A percentile compares a stretch with the other conserved stretches of the same genome.
These are phyloP conservation scores for Colletotrichum sp. DNA, from an alignment of 2,329 filamentous ascomycete genomes.

Conservation along the genomic window DNA sequence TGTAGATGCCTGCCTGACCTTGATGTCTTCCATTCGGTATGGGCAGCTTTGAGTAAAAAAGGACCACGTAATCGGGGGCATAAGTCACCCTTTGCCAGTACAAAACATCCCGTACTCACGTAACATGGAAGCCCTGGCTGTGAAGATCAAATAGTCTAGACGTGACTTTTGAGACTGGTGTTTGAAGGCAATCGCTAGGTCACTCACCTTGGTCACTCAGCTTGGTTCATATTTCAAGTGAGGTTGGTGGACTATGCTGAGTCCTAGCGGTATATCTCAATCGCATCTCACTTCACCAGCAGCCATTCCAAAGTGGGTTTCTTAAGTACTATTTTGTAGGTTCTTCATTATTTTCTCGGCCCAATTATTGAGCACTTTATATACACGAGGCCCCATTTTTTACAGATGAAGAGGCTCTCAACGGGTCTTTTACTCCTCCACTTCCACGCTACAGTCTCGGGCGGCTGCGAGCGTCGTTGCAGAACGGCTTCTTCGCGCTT, in stretches of 20 bases:
- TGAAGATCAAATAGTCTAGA: background rate
- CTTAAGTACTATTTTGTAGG: accelerated
- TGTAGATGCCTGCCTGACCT: background rate
- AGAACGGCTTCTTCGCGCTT: background rate
- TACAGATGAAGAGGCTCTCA: background rate
- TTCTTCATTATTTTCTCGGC: background rate
- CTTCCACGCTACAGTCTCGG: background rate
- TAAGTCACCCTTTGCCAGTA: background rate
- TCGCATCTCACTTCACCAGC: background rate
- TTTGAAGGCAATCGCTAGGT: accelerated
- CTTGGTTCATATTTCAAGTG: background rate
- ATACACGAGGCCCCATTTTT: background rate
- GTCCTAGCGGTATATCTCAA: background rate
- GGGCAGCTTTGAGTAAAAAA: accelerated
- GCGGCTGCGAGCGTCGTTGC: background rate
- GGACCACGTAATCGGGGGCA: background rate
- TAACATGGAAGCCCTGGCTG: background rate
- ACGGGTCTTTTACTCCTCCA: background rate
- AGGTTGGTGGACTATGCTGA: background rate
- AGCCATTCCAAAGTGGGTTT: background rate
- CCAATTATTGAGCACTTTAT: background rate
- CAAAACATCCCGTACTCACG: background rate
- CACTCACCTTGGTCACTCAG: background rate
- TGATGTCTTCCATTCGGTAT: background rate
- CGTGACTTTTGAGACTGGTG: accelerated